A percentile compares a stretch with the other conserved stretches of the same genome.
Conservation (phyloP, 352 stramenopile genomes). For the Globisporangium apiculatum region DNA sequence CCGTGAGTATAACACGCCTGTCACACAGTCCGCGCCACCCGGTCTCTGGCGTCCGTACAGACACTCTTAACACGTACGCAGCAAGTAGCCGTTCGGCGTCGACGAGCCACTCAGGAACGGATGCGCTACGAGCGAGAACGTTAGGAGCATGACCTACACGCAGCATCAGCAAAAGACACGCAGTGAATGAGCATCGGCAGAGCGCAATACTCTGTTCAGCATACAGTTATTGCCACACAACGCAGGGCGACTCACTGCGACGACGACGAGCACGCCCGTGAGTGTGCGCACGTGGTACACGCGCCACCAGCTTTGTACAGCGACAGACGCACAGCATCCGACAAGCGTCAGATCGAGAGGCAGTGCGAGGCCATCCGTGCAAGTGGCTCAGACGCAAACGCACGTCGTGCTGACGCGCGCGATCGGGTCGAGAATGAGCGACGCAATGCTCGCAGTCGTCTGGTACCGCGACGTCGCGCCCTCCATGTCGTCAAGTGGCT, state of each 20-base stretch:
- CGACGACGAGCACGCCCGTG: slow-evolving; percentile 20
- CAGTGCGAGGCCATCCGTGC: no score
- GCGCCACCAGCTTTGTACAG: slow-evolving; percentile 26
- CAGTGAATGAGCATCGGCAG: no score
- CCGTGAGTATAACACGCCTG: no score
- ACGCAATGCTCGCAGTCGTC: slow-evolving; percentile 41
- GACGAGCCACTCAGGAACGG: slow-evolving; percentile 30
- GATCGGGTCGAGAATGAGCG: slow-evolving; percentile 47
- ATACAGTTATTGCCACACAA: background rate
- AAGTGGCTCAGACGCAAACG: no score
- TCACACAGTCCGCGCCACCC: no score
- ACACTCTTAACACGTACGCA: slow-evolving; percentile 22
- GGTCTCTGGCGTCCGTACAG: no score
- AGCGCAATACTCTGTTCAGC: background rate
- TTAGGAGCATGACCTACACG: slow-evolving; percentile 31
- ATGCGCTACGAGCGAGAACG: slow-evolving; percentile 31
- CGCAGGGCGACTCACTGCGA: slow-evolving; percentile 29
- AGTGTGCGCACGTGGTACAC: slow-evolving; percentile 42
- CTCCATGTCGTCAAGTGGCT: slow-evolving; percentile 31
- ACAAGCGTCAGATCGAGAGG: background rate
- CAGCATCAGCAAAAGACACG: background rate
- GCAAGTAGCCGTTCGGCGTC: slow-evolving; percentile 30
- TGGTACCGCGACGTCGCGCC: slow-evolving; percentile 37
- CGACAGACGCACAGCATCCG: background rate
- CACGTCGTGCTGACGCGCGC: slow-evolving; percentile 35